phyloP scores from a whole-genome alignment of 306 rosid genomes.

The Neltuma alba region DNA sequence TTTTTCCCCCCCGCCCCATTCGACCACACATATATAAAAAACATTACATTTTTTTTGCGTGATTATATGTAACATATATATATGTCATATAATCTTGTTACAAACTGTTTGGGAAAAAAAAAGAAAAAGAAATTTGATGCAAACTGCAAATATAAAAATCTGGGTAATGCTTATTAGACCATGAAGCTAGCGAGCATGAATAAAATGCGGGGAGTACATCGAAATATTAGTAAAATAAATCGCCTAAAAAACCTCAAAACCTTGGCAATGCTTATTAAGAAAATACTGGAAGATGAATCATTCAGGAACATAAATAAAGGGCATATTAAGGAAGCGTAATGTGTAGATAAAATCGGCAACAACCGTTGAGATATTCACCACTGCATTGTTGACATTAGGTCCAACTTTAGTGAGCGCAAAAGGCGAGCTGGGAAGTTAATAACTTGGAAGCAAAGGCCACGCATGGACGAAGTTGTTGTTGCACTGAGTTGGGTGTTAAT shows the following conservation, averaged over 20 bases:
- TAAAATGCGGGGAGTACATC: not conserved
- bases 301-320: not conserved
- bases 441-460: constrained; percentile 38
- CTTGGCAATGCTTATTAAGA: not conserved
- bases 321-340: not conserved
- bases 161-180: not conserved
- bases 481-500: constrained; percentile 30
- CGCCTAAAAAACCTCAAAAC: too few species aligned
- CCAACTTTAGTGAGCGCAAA: not conserved
- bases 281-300: not conserved
- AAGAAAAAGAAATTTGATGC: not conserved
- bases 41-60: not conserved
- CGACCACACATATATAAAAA: not conserved
- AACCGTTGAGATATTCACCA: not conserved
- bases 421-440: constrained; percentile 8
- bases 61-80: not conserved
- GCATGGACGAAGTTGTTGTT: not conserved
- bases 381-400: not conserved
- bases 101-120: too few species aligned
- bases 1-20: too few species aligned
- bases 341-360: not conserved
- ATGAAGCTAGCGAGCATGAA: not conserved
- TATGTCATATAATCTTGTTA: too few species aligned
- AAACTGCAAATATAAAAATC: not conserved
- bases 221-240: not conserved